Evolutionary conservation across 768 basidiomycete genomes (phyloP).

Genomic region (Exsudoporus frostii): DNA sequence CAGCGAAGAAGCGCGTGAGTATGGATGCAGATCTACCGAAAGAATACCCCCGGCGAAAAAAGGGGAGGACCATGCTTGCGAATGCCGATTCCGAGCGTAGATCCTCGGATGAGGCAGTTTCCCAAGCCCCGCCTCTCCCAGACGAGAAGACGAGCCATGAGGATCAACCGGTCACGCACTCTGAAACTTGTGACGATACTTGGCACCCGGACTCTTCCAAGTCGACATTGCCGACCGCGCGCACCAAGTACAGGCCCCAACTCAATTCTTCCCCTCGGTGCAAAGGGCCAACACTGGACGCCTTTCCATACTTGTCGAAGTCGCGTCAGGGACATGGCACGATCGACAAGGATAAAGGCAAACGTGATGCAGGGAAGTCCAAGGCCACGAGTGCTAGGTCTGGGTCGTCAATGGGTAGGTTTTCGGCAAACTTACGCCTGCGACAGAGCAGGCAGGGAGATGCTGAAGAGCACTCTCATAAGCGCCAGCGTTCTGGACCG

Average conservation of each 20-base stretch:
- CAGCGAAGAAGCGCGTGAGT: conserved; percentile 47
- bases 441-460: conserved; percentile 1
- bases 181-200: conserved; percentile 3
- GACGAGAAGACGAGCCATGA: conserved; percentile 2
- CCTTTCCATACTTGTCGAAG: conserved; percentile 19
- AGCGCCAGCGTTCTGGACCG: conserved; percentile 13
- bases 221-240: conserved; percentile 22
- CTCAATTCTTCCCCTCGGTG: conserved; percentile 2
- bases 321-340: conserved; percentile 10
- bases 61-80: conserved; percentile 26
- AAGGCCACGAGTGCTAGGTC: conserved; percentile 1
- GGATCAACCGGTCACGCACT: conserved; percentile 2
- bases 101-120: conserved; percentile 18
- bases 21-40: conserved; percentile 23
- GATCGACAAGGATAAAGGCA: conserved; percentile 9
- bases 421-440: conserved; percentile 3
- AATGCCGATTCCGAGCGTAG: conserved; percentile 7
- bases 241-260: conserved; percentile 31
- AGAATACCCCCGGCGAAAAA: conserved; percentile 29
- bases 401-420: background rate
- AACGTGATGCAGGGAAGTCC: conserved; percentile 4
- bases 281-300: conserved; percentile 17
- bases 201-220: conserved; percentile 5
- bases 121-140: background rate
- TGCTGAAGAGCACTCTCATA: background rate